Percentiles rank a stretch among this genome's conserved stretches.
Conservation (phyloP, 176 grass and related monocot genomes). For the Paspalum notatum region DNA sequence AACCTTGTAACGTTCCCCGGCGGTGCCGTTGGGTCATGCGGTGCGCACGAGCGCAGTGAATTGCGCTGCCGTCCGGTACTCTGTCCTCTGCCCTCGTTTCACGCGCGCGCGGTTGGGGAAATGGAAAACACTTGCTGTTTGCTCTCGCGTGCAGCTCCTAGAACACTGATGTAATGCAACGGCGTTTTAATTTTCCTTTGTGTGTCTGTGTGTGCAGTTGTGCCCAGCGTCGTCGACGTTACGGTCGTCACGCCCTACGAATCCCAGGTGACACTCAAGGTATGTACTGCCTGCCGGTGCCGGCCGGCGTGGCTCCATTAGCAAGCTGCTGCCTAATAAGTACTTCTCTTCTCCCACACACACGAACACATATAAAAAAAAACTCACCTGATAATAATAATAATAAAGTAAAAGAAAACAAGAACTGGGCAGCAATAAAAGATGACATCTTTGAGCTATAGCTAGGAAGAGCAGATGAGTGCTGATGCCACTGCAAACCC, state of each 20-base stretch:
- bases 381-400: too few species aligned
- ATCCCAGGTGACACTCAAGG: conserved; percentile 95
- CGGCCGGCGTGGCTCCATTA: background rate
- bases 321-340: background rate
- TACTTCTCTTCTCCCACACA: background rate
- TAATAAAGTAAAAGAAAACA: background rate
- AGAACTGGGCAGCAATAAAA: background rate
- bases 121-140: background rate
- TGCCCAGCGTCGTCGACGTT: conserved; percentile 75
- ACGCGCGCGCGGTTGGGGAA: background rate
- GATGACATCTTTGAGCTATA: background rate
- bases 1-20: conserved; percentile 17
- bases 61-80: conserved; percentile 10
- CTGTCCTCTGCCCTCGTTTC: background rate
- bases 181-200: background rate
- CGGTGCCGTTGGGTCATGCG: conserved; percentile 57
- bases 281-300: conserved; percentile 19
- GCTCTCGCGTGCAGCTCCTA: background rate
- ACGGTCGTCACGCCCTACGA: conserved; percentile 73
- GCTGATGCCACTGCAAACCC: background rate
- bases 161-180: background rate
- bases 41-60: conserved; percentile 36
- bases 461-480: background rate
- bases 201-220: conserved; percentile 52
- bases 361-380: background rate